Percentiles rank a stretch among this genome's conserved stretches.
Evolutionary conservation across 116 monocot species (phyloP).

Genomic region (Papilionanthe hybrid): DNA sequence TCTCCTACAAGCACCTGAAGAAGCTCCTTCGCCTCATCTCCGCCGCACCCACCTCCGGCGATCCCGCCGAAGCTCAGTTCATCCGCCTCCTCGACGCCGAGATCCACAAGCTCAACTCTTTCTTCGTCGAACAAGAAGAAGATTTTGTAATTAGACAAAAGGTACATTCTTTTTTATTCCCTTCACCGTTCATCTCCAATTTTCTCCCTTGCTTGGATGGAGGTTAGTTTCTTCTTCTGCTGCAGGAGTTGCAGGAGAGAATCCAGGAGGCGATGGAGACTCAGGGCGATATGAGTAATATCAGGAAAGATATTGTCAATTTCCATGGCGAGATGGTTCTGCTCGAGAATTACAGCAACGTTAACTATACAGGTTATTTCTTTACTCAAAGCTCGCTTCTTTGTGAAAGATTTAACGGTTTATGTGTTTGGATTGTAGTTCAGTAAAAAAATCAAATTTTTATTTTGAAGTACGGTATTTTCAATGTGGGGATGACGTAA

Average conservation of each 20-base stretch:
- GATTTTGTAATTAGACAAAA: slow-evolving; percentile 77
- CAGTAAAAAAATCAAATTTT: no score
- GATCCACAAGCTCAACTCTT: slow-evolving; percentile 91
- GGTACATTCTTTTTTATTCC: slow-evolving; percentile 25
- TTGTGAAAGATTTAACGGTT: background rate
- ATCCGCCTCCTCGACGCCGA: slow-evolving; percentile 57
- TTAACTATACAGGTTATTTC: slow-evolving; percentile 87
- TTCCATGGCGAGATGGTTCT: slow-evolving; percentile 98
- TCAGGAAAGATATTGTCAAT: slow-evolving; percentile 67
- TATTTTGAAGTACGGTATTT: no score
- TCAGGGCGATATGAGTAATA: slow-evolving; percentile 44
- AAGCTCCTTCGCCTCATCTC: slow-evolving; percentile 64
- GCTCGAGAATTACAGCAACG: slow-evolving; percentile 82
- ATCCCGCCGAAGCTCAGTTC: slow-evolving; percentile 42
- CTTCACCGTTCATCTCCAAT: background rate
- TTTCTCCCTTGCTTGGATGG: background rate
- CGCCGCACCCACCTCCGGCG: slow-evolving; percentile 2
- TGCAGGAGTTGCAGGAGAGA: slow-evolving; percentile 77
- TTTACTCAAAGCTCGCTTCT: background rate
- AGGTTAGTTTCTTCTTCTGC: background rate
- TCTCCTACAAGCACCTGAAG: slow-evolving; percentile 86
- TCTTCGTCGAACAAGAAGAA: slow-evolving; percentile 94
- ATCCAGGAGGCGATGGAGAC: slow-evolving; percentile 24
- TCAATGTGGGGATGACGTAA: no score
- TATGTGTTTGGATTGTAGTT: no score